Percentiles rank a stretch among this genome's conserved stretches.
Evolutionary conservation across 768 basidiomycete species (phyloP).

Genomic region (Hirschioporus abietinus): DNA sequence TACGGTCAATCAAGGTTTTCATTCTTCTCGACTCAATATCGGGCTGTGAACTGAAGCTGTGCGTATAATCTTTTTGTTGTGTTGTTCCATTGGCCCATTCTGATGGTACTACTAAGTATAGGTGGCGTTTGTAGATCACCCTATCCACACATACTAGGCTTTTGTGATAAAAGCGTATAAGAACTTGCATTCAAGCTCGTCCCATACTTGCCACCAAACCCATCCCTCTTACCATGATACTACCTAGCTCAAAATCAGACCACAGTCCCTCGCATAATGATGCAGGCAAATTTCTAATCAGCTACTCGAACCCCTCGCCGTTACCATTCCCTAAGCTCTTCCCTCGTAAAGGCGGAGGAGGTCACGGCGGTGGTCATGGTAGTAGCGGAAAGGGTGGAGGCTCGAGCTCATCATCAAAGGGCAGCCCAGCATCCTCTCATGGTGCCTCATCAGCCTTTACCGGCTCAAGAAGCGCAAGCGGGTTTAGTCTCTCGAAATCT

Average conservation of each 20-base stretch:
- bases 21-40: too few species aligned
- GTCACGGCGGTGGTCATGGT: not conserved
- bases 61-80: not conserved
- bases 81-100: not conserved
- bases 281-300: not conserved
- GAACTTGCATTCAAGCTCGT: not conserved
- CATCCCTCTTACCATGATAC: not conserved
- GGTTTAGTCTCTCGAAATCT: constrained; percentile 16
- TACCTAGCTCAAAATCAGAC: not conserved
- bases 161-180: not conserved
- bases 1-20: too few species aligned
- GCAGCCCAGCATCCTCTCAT: not conserved
- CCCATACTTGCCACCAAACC: not conserved
- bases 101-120: not conserved
- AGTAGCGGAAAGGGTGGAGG: constrained; percentile 3
- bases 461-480: constrained; percentile 10
- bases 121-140: not conserved
- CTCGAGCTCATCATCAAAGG: not conserved
- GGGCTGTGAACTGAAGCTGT: not conserved
- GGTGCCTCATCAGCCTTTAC: constrained; percentile 6
- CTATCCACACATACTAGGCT: not conserved
- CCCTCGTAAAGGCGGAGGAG: constrained; percentile 18
- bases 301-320: too few species aligned
- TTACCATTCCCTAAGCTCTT: constrained; percentile 1
- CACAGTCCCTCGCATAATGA: not conserved